Evolutionary conservation across 2,329 filamentous ascomycete species (phyloP).

Genomic region (Cercospora beticola): DNA sequence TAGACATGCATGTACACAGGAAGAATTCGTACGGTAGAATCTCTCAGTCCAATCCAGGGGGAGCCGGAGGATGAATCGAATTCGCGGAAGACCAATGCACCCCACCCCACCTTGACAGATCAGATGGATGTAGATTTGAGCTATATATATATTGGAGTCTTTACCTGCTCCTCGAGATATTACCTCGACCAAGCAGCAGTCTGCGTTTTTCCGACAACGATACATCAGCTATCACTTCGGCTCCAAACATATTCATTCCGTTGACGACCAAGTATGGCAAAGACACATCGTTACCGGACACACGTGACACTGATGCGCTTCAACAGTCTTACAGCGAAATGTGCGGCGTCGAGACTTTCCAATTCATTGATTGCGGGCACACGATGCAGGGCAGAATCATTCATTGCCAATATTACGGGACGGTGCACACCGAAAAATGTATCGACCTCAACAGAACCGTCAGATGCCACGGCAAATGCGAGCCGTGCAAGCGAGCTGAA

Average conservation of each 20-base stretch:
- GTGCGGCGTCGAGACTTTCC: not conserved
- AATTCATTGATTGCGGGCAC: not conserved
- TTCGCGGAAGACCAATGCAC: not conserved
- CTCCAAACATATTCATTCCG: not conserved
- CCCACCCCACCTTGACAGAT: not conserved
- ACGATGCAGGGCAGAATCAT: not conserved
- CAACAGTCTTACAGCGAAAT: not conserved
- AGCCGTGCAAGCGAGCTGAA: not conserved
- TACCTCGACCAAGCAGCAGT: not conserved
- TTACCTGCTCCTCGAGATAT: not conserved
- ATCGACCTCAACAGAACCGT: not conserved
- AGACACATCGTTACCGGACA: not conserved
- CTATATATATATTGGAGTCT: not conserved
- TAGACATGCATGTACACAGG: not conserved
- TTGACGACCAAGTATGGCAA: not conserved
- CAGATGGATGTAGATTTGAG: not conserved
- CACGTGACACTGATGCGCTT: not conserved
- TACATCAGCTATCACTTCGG: not conserved
- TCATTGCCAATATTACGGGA: not conserved
- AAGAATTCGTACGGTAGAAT: not conserved
- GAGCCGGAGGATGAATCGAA: not conserved
- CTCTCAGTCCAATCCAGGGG: not conserved
- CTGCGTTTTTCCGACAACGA: not conserved
- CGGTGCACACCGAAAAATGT: not conserved
- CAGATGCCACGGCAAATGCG: not conserved